Base-by-base conservation (phyloP, 441 rosid species). In the Aleurites moluccanus region DNA sequence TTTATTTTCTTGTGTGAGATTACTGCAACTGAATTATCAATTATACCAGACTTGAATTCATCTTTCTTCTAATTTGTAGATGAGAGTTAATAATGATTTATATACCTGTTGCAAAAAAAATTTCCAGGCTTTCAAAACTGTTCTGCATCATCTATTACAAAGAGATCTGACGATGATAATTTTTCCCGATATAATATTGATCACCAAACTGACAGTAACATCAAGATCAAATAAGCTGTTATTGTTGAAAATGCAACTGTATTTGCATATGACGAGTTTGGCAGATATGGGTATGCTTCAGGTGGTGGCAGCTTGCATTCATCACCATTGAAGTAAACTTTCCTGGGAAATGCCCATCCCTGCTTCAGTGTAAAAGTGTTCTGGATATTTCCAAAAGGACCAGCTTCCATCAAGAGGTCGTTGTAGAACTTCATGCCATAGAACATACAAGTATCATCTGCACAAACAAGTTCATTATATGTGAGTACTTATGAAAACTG, bases 241-340 rank as follows among this genome's bases (percentile, higher is more conserved):
- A 76, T 52, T 35, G 84, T 69, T 10, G 77, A 77, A 80, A 79
- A 66, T 50, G 80, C 25, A 15, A 69, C 33, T 59, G 72, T 84
- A 67, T 69, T 84, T 69, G 62, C 68, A 15, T 47, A 61, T 28
- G 90, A 92, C 25, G 90, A 82, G 81, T 86, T 94, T 60, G 98
- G 97, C 79, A 94, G 87, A 69, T 82, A 89, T 20, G 98, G 97
- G 81, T 91, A 94, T 3, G 89, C 75, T 63, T 92, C 97, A 5
- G 98, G 98, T 60, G 93, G 87, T 5, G 97, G 97, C 30, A 92
- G 83, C 90, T 88, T 86, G 81, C 94, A 88, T 74, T 87, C 90
- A 4, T 90, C 89, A 3, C 94, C 91, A 45, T 88, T 88, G 84
- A 90, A 87, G 82, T 90, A 90, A 8, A 88, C 86, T 72, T 84